Base-by-base conservation (phyloP, 768 basidiomycete genomes). In the Xanthoconium stramineum region DNA sequence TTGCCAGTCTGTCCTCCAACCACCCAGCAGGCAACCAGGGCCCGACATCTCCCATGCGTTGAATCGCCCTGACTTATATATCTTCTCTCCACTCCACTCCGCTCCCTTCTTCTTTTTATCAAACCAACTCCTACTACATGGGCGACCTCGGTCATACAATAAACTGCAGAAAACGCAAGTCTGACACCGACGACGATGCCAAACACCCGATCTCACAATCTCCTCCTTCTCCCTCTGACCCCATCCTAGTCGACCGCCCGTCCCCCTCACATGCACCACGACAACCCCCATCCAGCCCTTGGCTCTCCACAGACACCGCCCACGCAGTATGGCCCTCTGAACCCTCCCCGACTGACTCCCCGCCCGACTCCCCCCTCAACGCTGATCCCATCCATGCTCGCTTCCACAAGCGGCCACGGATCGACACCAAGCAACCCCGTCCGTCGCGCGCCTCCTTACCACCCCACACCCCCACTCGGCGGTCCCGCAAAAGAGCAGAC, bases 141-240 rank as follows among this genome's bases (percentile, higher is more conserved):
- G 83, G 86, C 75, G 78, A 84, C 77, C 77, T 83, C 60, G 77
- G 81, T 61, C 78, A 79, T 56, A 63, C 78, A 73, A 49, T 69
- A 52, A 72, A 79, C 78, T 76, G 78, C 67, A 79, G 83, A 67
- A 89, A 89, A 72, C 83, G 88, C 62, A 89, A 90, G 73, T 80
- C 84, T 0, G 80, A 80, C 68, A 52, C 67, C 30, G 83, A 87
- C 55, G 77, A 79, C 45, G 72, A 72, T 44, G 53, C 43, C n/a
- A 62, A 62, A 30, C 58, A 45, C 43, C 56, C 59, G 47, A 79
- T 80, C 65, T 52, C 58, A 32, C 69, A 69, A 32, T 72, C 77
- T 44, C 35, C 65, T 15, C 37, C 61, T 14, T 29, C 67, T 0
- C 6, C 17, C 63, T 9, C 66, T 47, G 68, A 77, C 57, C 68